Conservation (phyloP, 306 rosid species). For the Rosa persica region DNA sequence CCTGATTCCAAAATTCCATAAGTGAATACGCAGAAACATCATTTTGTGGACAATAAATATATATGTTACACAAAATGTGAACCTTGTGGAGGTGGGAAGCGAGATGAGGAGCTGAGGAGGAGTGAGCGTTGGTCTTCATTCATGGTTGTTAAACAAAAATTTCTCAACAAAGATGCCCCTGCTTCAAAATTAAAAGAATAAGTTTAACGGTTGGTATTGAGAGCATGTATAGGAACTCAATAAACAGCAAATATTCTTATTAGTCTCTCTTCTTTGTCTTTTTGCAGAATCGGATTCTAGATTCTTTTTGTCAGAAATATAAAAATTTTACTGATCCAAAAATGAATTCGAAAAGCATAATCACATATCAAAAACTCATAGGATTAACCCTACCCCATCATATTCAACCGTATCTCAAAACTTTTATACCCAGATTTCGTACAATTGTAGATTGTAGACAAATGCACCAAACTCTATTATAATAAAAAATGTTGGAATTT, state of each 20-base stretch:
- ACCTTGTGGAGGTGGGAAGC: slow-evolving; percentile 66
- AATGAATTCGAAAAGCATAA: too few relatives aligned
- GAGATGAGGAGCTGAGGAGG: slow-evolving; percentile 51
- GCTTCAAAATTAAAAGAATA: neutral
- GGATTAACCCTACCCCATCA: too few relatives aligned
- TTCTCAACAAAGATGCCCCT: neutral
- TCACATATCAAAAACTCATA: too few relatives aligned
- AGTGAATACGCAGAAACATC: neutral
- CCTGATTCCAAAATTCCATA: slow-evolving; percentile 35
- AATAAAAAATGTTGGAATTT: too few relatives aligned
- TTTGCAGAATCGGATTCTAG: neutral
- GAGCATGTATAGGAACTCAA: neutral
- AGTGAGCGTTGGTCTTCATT: slow-evolving; percentile 56
- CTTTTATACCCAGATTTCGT: too few relatives aligned
- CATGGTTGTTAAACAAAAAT: slow-evolving; percentile 34
- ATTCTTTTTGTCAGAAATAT: neutral
- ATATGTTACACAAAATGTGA: neutral
- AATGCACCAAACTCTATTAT: too few relatives aligned
- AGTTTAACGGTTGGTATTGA: neutral
- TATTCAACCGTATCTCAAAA: too few relatives aligned
- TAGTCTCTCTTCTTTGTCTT: neutral
- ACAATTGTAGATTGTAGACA: too few relatives aligned
- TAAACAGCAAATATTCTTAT: neutral
- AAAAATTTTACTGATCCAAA: neutral
- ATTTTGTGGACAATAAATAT: neutral